Base-by-base conservation (phyloP, 129 eudicot genomes). In the Tagetes patula region DNA sequence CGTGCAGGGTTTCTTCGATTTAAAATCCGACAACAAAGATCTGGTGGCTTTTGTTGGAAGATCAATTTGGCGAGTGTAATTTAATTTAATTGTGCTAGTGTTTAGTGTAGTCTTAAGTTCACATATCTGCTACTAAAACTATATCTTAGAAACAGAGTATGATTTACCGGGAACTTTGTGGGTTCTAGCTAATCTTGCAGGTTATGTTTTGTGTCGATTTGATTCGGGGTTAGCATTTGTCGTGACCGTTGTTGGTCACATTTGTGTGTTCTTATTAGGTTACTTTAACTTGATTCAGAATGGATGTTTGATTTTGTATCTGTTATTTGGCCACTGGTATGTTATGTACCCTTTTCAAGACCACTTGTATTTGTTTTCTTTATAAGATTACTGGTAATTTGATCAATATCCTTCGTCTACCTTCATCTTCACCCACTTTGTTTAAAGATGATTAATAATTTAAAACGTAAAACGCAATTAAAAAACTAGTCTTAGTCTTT, bases 1-100 rank as follows among this genome's bases (percentile, higher is more conserved):
- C 83, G 82, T 33, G 98, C 85, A 49, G 96, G 92, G 81, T 71
- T 84, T 43, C 81, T 86, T 48, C 78, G 76, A 52, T 76, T 68
- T 50, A 85, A 72, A 84, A 77, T 75, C 86, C 5, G 75, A 52
- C 69, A 83, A 72, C 67, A 83, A 82, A 79, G 88, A 87, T 68
- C 67, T 87, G 42, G 69, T 84, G 49, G 84, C 86, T 69, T 82
- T 86, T 6, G 87, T 84, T 53, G 90, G 87, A 79, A 89, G 74
- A 69, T 87, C 2, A 78, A 39, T 68, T 43, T 50, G 14, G 69
- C 46, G 32, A n/a, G 41, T 78, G 77, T 71, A 41, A 64, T 79
- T 54, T 72, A 55, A 11, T 55, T 58, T 20, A 20, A 20, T 20
- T 55, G 59, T 39, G 36, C 38, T 54, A 72, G 43, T 38, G 36